Evolutionary conservation across 345 rosid genomes (phyloP), one percentile per base, ranked within the genome.

Genomic region (Excoecaria cochinchinensis): DNA sequence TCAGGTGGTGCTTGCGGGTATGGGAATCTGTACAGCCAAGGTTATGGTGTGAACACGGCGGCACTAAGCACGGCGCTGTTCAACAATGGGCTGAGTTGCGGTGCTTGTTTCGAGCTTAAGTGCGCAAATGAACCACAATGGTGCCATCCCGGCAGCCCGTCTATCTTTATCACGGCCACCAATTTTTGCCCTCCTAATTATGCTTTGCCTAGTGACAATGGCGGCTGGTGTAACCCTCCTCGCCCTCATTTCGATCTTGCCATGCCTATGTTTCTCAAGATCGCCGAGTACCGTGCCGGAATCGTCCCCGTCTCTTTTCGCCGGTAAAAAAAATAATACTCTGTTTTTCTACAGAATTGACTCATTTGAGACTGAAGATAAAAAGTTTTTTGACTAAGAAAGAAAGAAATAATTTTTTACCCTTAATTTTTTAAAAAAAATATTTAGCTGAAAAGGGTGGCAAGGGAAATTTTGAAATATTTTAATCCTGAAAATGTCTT

Each of bases 221-320:
- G 97, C 11, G 97, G 97, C 4, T 91, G 97, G 94, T 91, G 97
- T 78, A 91, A 91, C 73, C 97, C 97, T 21, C 97, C 97, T 51
- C 90, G 94, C 22, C 76, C 89, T 3, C 93, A 89, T 58, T 89
- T 89, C 78, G 93, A 89, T 76, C 93, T 89, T 22, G 87, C 93
- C 72, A 87, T 87, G 93, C 93, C 93, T 57, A 86, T 87, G 88
- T 87, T 89, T 84, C 89, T 89, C 76, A 89, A 85, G 79, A 86
- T 89, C 31, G 93, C 93, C 13, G 86, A 87, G 83, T 89, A 84
- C 78, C 82, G 86, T 1, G 90, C 93, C 15, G 93, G 93, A n/a
- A 89, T 89, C 19, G 88, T 89, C 67, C 93, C 93, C 16, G 84
- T 89, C 72, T 80, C 90, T 10, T 90, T 85, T 82, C 96, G 97